phyloP scores from a whole-genome alignment of 2,329 filamentous ascomycete genomes.

The Pyricularia pennisetigena region DNA sequence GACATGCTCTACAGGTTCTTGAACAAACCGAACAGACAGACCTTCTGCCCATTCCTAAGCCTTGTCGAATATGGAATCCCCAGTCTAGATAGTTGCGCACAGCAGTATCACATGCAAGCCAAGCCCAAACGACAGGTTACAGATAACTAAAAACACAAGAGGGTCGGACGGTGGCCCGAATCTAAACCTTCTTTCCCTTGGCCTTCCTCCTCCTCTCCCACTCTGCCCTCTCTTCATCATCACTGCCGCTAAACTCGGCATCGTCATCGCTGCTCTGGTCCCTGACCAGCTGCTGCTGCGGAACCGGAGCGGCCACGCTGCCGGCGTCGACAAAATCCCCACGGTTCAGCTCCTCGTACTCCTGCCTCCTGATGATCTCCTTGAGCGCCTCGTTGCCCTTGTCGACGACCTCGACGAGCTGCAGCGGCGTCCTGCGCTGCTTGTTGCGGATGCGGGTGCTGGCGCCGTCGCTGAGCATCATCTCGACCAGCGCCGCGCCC shows the following conservation, averaged over 20 bases:
- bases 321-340: conserved; percentile 42
- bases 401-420: conserved; percentile 50
- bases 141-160: not conserved
- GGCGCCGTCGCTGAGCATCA: conserved; percentile 73
- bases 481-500: conserved; percentile 59
- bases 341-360: conserved; percentile 51
- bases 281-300: conserved; percentile 9
- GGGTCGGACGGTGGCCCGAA: not conserved
- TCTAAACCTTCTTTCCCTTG: conserved; percentile 21
- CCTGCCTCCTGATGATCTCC: conserved; percentile 57
- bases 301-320: conserved; percentile 8
- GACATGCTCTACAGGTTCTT: not conserved
- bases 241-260: conserved; percentile 53
- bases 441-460: conserved; percentile 54
- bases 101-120: not conserved
- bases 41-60: not conserved
- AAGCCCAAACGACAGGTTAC: not conserved
- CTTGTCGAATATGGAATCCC: not conserved
- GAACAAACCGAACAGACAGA: not conserved
- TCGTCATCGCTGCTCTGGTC: conserved; percentile 27
- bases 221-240: conserved; percentile 53
- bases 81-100: not conserved
- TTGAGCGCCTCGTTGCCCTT: conserved; percentile 54
- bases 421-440: conserved; percentile 58
- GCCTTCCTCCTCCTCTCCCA: conserved; percentile 43